These are phyloP conservation scores for Xerocomus cyaneibrunnescens DNA, from an alignment of 1,284 basidiomycete species.

Conservation along the genomic window DNA sequence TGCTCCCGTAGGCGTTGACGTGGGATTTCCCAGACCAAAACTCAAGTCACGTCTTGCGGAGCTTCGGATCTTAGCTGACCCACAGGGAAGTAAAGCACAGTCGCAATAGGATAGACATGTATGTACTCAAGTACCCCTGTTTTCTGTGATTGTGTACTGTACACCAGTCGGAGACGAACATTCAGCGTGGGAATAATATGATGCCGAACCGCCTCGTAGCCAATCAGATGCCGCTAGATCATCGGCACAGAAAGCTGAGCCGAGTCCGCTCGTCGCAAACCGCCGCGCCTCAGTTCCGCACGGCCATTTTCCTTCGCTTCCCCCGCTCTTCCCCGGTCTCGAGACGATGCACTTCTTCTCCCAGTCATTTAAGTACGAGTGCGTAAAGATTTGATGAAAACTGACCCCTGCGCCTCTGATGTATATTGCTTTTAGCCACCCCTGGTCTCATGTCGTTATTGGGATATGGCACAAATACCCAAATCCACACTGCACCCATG, in stretches of 20 bases:
- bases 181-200: no score
- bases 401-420: constrained; percentile 18
- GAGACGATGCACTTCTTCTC: constrained; percentile 71
- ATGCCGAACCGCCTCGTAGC: constrained; percentile 26
- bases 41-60: constrained; percentile 77
- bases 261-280: constrained; percentile 4
- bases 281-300: constrained; percentile 22
- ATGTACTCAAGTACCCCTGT: no score
- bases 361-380: constrained; percentile 74
- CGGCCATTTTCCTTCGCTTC: constrained; percentile 22
- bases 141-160: no score
- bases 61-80: constrained; percentile 39
- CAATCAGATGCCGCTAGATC: constrained; percentile 33
- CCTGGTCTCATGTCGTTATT: constrained; percentile 84
- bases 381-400: constrained; percentile 30
- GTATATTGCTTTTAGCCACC: constrained; percentile 54
- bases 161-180: no score
- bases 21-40: constrained; percentile 58
- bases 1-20: constrained; percentile 4
- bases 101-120: not conserved
- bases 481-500: constrained; percentile 90
- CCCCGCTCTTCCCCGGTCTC: constrained; percentile 12
- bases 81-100: not conserved
- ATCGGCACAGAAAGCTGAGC: constrained; percentile 10
- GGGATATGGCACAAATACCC: constrained; percentile 96